Evolutionary conservation across 139 green algal genomes (phyloP).

Genomic region (Micromonas commoda): DNA sequence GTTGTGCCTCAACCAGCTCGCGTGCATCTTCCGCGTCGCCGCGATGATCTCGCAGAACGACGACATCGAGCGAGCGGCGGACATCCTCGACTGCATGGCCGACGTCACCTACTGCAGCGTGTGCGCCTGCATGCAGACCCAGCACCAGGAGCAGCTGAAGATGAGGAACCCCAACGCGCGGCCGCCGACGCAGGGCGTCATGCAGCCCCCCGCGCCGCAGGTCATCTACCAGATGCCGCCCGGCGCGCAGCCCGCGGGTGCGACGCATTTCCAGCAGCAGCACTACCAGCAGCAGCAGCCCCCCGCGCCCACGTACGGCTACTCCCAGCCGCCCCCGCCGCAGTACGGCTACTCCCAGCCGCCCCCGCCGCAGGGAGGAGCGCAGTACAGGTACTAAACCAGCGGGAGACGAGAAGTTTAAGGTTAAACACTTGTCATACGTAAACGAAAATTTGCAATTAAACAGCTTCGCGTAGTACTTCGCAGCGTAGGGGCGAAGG

Average conservation of each 20-base stretch:
- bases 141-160: conserved; percentile 34
- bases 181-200: not conserved
- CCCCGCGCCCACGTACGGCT: not conserved
- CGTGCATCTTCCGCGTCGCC: conserved; percentile 29
- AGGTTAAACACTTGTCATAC: too few species aligned
- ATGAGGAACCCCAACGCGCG: not conserved
- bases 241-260: too few species aligned
- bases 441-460: too few species aligned
- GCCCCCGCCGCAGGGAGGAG: not conserved
- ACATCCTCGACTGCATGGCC: conserved; percentile 32
- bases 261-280: too few species aligned
- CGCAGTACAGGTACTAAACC: too few species aligned
- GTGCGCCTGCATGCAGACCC: conserved; percentile 44
- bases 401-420: too few species aligned
- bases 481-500: too few species aligned
- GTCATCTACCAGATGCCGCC: too few species aligned
- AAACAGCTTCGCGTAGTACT: too few species aligned
- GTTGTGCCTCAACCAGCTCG: conserved; percentile 32
- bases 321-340: not conserved
- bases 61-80: conserved; percentile 26
- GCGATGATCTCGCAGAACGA: conserved; percentile 25
- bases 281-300: not conserved
- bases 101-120: conserved; percentile 36
- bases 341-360: not conserved
- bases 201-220: not conserved